Evolutionary conservation across 176 grass and related monocot species (phyloP), one percentile per base, ranked within the genome.

Genomic region (Carex kokanica): DNA sequence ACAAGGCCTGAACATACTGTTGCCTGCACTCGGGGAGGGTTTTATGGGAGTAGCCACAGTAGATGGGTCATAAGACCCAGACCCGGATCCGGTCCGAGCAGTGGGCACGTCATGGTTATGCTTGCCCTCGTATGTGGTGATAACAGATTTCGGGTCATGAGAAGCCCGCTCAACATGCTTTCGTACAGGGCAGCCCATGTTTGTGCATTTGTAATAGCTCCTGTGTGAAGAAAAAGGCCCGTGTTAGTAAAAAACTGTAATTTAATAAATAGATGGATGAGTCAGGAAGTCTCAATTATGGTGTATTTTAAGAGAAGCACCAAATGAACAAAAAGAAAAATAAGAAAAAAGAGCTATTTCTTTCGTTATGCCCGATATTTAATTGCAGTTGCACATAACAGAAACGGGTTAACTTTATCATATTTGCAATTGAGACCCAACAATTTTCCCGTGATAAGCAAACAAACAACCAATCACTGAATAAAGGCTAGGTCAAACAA

Each of bases 141-240:
- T 99, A 72, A 99, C 97, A 64, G 97, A 94, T 88, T 96, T 99
- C 8, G 93, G 96, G 87, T 99, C 97, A 55, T 99, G 97, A 5
- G 97, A 99, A 86, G 97, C 97, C 84, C 96, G 89, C 88, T 99
- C 97, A 82, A 99, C 97, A 89, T 99, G 97, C 77, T 99, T 99
- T 79, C 97, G 93, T 45, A 99, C 97, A 34, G 93, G 93, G 65
- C 97, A 99, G 68, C 97, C 91, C 63, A 85, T 83, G 73, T 90
- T 83, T 90, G 97, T 99, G 85, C 97, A 99, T 85, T 99, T 99
- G 78, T 99, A 99, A 84, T 99, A 99, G 85, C 97, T 99, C 88
- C 97, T 99, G 91, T 29, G 81, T 72, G 81, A 64, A 85, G 83
- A 51, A 74, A 13, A 81, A 78, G 12, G 31, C 29, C 47, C 81